Evolutionary conservation across 1,139 yeast species (phyloP), one percentile per base, ranked within the genome.

Genomic region (Candida sp.): DNA sequence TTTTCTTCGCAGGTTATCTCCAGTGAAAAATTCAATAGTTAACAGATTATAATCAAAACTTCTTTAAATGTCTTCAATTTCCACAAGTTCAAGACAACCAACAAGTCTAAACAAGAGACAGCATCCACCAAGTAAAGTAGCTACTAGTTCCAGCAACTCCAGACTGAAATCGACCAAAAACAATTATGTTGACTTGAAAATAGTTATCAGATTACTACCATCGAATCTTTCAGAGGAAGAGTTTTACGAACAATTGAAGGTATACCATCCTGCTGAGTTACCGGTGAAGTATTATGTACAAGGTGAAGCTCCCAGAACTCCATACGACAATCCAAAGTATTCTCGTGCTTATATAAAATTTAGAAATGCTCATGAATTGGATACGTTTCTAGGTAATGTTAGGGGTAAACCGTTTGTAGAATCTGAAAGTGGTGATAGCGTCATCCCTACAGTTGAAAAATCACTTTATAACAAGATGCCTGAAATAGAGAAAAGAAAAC

Each of bases 321-420:
- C 64, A 5, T 64, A 53, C 41, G 67, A 63, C 43, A 39, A 52
- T 9, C 69, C 69, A 0, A 45, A 48, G 5, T 63, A 61, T 45
- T 63, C 69, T 2, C 48, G 70, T 39, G 66, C 66, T 5, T 66
- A 66, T 45, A 30, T 65, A 5, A 46, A 47, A n/a, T 61, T 66
- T 43, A 50, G 50, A 22, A 49, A 49, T 33, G 49, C 47, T 32
- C 36, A 21, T 3, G 48, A 44, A 19, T 39, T 55, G 9, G 49
- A 46, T 8, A 51, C 45, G 37, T 61, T 65, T 36, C 35, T 46
- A 5, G 34, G 43, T 4, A 48, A 46, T 22, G 37, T 63, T 5
- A 45, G 46, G 29, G 61, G 58, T 4, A 56, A 55, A 43, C 45
- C 64, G 5, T 64, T 65, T 43, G 33, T 39, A 3, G 62, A 56